phyloP scores from a whole-genome alignment of 306 rosid species.

The Fragaria iinumae region DNA sequence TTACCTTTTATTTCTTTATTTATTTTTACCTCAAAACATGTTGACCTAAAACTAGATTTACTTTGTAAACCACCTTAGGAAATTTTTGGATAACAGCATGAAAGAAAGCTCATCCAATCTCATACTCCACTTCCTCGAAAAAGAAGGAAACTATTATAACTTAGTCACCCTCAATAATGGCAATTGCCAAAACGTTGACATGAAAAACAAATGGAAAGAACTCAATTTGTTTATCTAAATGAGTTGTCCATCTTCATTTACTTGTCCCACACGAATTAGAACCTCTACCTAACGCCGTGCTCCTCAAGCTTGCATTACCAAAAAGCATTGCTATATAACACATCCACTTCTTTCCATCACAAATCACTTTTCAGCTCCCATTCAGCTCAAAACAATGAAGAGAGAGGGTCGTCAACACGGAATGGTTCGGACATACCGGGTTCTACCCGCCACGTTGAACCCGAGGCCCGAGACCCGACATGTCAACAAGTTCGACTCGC shows the following conservation, averaged over 20 bases:
- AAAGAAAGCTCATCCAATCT: not conserved
- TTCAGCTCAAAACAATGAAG: slow-evolving; percentile 52
- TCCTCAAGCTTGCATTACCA: slow-evolving; percentile 33
- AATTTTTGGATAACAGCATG: not conserved
- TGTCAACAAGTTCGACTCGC: slow-evolving; percentile 35
- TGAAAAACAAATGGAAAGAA: not conserved
- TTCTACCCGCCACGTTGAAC: slow-evolving; percentile 43
- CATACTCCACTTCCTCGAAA: not conserved
- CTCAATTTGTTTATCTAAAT: too few relatives aligned
- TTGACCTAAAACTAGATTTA: too few relatives aligned
- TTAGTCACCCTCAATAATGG: not conserved
- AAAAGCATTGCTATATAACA: not conserved
- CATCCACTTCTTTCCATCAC: not conserved
- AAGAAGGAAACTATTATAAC: not conserved
- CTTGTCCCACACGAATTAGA: slow-evolving; percentile 40
- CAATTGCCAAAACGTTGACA: not conserved
- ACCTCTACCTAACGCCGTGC: slow-evolving; percentile 35
- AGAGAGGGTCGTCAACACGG: slow-evolving; percentile 87
- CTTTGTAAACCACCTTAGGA: not conserved
- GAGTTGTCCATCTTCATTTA: not conserved
- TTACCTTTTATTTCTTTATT: too few relatives aligned
- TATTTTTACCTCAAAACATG: too few relatives aligned
- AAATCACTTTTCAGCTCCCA: not conserved
- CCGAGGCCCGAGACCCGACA: slow-evolving; percentile 43
- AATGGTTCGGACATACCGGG: slow-evolving; percentile 49